Conservation (phyloP, 2,329 filamentous ascomycete species). For the Camptophora hylomeconis region DNA sequence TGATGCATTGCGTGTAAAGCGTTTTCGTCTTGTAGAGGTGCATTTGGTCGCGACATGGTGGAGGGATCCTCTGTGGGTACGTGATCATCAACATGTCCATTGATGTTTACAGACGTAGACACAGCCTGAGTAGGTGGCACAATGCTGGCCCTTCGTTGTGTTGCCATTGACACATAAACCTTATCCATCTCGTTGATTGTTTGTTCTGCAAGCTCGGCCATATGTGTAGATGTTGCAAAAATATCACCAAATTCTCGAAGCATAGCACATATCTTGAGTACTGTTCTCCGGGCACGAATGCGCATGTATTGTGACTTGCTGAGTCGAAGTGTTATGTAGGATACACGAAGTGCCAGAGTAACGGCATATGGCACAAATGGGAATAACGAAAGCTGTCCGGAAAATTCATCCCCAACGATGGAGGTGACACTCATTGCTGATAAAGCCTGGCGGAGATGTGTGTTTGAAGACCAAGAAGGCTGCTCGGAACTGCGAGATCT, state of each 20-base stretch:
- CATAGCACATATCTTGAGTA: neutral
- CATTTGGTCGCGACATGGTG: too few species aligned
- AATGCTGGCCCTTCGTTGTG: too few species aligned
- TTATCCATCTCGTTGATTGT: constrained; percentile 1
- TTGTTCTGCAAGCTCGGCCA: neutral
- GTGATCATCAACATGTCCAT: too few species aligned
- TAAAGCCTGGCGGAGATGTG: too few species aligned
- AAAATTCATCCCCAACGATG: constrained; percentile 39
- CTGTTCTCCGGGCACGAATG: neutral
- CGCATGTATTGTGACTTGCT: constrained; percentile 34
- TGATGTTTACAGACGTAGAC: too few species aligned
- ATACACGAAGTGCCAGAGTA: constrained; percentile 47
- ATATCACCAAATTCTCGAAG: constrained; percentile 26
- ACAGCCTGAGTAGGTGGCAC: too few species aligned
- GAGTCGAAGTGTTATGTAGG: constrained; percentile 52
- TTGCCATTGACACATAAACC: neutral
- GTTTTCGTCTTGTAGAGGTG: too few species aligned
- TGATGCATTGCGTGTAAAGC: neutral
- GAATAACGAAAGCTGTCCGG: constrained; percentile 34
- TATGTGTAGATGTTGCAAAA: too few species aligned
- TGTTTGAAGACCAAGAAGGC: constrained; percentile 42
- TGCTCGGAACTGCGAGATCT: constrained; percentile 23
- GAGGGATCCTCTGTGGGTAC: too few species aligned
- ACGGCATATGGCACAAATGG: constrained; percentile 51
- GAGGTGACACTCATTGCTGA: constrained; percentile 27